Conservation (phyloP, 179 eudicot species). For the Pouteria campechiana region DNA sequence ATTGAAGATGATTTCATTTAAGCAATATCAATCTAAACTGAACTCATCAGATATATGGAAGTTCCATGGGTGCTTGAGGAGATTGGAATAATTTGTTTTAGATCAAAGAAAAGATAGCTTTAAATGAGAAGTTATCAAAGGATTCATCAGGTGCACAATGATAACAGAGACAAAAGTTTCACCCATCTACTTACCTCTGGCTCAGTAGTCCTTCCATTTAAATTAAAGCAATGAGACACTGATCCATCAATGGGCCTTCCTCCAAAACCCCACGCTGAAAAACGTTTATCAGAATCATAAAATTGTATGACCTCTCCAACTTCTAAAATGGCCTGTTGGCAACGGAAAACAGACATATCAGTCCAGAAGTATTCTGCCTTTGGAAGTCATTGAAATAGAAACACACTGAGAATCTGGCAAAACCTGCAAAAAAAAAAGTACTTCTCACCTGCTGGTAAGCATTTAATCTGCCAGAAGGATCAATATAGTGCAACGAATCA, state of each 20-base stretch:
- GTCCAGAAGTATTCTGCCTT: neutral
- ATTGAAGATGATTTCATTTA: too few species aligned
- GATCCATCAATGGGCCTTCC: slow-evolving; percentile 35
- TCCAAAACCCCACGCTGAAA: slow-evolving; percentile 96
- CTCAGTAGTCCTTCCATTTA: slow-evolving; percentile 37
- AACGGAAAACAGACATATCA: too few species aligned
- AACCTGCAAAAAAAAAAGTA: neutral
- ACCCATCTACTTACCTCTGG: slow-evolving; percentile 78
- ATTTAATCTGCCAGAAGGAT: slow-evolving; percentile 66
- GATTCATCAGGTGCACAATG: too few species aligned
- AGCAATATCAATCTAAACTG: too few species aligned
- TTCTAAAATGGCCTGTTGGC: slow-evolving; percentile 74
- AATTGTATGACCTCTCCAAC: slow-evolving; percentile 91
- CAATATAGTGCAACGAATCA: slow-evolving; percentile 71
- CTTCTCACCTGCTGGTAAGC: slow-evolving; percentile 73
- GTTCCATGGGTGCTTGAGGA: too few species aligned
- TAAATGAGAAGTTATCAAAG: too few species aligned
- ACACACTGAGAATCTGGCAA: too few species aligned
- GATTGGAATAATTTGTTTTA: too few species aligned
- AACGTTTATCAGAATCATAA: slow-evolving; percentile 71
- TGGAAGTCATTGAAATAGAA: neutral
- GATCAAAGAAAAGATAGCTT: too few species aligned
- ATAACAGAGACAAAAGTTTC: too few species aligned
- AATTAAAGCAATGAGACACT: slow-evolving; percentile 78
- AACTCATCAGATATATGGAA: too few species aligned